Evolutionary conservation across 2,329 filamentous ascomycete species (phyloP).

Genomic region (Epichloe sp.): DNA sequence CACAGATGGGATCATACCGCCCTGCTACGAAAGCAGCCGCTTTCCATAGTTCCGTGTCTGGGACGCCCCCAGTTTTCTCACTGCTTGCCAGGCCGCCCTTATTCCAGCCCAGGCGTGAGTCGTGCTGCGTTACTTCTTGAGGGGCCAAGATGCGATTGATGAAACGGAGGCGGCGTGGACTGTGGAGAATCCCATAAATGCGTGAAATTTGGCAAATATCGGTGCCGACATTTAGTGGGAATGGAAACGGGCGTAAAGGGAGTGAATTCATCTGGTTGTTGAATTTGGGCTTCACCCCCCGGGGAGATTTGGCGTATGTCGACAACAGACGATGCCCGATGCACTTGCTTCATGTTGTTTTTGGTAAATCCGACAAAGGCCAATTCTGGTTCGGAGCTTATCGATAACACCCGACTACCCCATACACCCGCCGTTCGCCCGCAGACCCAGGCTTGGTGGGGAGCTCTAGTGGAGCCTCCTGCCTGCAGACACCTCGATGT

Average conservation of each 20-base stretch:
- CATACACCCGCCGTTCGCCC: too few relatives aligned
- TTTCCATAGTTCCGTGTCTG: constrained; percentile 18
- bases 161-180: constrained; percentile 29
- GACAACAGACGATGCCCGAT: too few relatives aligned
- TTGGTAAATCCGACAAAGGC: too few relatives aligned
- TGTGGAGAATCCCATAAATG: constrained; percentile 44
- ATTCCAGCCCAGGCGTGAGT: constrained; percentile 8
- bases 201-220: constrained; percentile 64
- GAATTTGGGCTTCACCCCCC: neutral
- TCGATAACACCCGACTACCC: constrained; percentile 8
- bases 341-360: too few relatives aligned
- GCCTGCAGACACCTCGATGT: too few relatives aligned
- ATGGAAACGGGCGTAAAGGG: constrained; percentile 37
- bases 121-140: constrained; percentile 16
- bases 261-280: neutral
- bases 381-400: constrained; percentile 4
- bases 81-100: neutral
- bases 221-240: constrained; percentile 58
- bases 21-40: constrained; percentile 23
- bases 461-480: too few relatives aligned
- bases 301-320: too few relatives aligned
- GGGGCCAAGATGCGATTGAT: constrained; percentile 33
- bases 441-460: too few relatives aligned
- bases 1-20: constrained; percentile 12
- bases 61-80: neutral